Conservation (phyloP, 768 basidiomycete genomes). For the Boletus edulis region DNA sequence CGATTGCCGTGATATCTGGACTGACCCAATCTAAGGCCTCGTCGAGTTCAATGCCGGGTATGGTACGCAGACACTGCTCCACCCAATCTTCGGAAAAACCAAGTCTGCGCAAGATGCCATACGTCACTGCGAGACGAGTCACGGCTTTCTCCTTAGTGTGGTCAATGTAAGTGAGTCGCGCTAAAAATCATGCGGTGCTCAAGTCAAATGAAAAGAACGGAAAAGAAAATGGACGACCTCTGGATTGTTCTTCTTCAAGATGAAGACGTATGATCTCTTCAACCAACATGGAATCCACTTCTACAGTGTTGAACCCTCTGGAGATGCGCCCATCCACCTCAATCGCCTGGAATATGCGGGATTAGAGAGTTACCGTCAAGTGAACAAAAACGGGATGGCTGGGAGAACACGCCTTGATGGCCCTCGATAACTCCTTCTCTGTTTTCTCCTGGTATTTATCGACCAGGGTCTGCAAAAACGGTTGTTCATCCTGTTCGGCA, state of each 20-base stretch:
- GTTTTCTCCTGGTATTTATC: constrained; percentile 85
- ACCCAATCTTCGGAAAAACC: constrained; percentile 73
- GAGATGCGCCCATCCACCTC: constrained; percentile 80
- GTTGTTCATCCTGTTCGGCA: constrained; percentile 46
- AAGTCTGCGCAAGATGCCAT: constrained; percentile 74
- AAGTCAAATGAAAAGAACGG: neutral
- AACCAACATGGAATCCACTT: constrained; percentile 57
- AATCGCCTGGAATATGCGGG: constrained; percentile 44
- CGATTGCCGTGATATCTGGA: neutral
- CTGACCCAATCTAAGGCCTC: constrained; percentile 90
- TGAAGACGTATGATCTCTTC: constrained; percentile 60
- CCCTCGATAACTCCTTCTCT: constrained; percentile 77
- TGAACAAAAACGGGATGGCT: neutral
- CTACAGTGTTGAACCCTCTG: constrained; percentile 56
- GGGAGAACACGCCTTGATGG: constrained; percentile 56
- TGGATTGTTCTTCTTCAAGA: constrained; percentile 34
- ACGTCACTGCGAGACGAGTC: constrained; percentile 71
- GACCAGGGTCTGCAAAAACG: constrained; percentile 65
- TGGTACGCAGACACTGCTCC: constrained; percentile 63
- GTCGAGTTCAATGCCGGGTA: constrained; percentile 73
- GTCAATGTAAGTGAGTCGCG: constrained; percentile 35
- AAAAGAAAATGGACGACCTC: constrained; percentile 18
- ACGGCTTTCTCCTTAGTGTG: constrained; percentile 71
- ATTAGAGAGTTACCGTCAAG: neutral
- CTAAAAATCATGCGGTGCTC: neutral